Evolutionary conservation across 768 basidiomycete species (phyloP).

Genomic region (Paxillus involutus): DNA sequence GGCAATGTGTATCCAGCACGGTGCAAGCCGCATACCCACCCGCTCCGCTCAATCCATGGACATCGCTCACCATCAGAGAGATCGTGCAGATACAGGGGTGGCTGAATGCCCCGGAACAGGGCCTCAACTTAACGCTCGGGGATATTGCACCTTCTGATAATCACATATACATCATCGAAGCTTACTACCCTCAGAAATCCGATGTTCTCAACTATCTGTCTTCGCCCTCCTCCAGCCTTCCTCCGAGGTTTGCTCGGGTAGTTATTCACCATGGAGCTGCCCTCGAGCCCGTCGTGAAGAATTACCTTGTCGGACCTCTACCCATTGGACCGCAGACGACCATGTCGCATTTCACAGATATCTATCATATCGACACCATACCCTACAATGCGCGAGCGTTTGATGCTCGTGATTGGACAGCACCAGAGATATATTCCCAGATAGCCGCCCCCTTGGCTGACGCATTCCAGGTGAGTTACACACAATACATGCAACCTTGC

Average conservation of each 20-base stretch:
- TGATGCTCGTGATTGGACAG: constrained; percentile 23
- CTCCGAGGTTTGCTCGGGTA: constrained; percentile 46
- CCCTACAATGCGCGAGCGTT: constrained; percentile 54
- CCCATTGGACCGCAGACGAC: constrained; percentile 41
- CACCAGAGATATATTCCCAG: constrained; percentile 27
- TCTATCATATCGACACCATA: constrained; percentile 52
- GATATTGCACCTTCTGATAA: constrained; percentile 45
- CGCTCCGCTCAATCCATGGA: constrained; percentile 50
- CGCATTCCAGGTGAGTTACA: constrained; percentile 39
- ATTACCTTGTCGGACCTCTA: constrained; percentile 61
- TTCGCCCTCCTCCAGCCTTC: constrained; percentile 28
- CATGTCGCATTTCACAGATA: constrained; percentile 45
- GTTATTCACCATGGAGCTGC: constrained; percentile 49
- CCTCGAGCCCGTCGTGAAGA: constrained; percentile 42
- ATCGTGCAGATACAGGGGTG: constrained; percentile 44
- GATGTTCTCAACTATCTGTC: constrained; percentile 48
- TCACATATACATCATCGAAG: constrained; percentile 49
- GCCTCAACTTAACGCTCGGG: constrained; percentile 48
- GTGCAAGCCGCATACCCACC: constrained; percentile 40
- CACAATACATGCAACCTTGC: not conserved
- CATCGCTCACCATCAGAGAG: constrained; percentile 46
- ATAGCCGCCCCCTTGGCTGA: constrained; percentile 38
- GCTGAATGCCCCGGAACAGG: constrained; percentile 40
- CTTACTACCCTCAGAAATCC: constrained; percentile 47
- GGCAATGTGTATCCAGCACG: constrained; percentile 34